phyloP scores from a whole-genome alignment of 768 basidiomycete genomes.

The Mycena pura region DNA sequence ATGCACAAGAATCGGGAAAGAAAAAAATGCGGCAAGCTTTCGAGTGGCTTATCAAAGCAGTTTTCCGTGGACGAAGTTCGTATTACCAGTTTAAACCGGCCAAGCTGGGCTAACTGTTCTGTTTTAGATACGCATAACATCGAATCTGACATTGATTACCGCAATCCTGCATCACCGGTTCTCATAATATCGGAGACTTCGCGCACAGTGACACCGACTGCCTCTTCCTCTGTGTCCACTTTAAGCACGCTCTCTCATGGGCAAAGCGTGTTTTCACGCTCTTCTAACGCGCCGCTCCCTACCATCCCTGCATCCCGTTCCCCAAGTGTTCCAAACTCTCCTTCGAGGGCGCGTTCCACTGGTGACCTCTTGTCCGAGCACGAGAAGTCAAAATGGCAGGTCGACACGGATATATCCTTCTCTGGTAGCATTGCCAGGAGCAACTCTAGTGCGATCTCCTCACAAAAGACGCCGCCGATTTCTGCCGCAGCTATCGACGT shows the following conservation, averaged over 20 bases:
- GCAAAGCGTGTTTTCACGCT: constrained; percentile 32
- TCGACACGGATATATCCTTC: constrained; percentile 21
- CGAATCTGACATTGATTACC: constrained; percentile 50
- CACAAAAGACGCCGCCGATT: constrained; percentile 16
- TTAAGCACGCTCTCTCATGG: constrained; percentile 38
- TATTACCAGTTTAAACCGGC: constrained; percentile 11
- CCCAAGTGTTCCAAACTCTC: constrained; percentile 49
- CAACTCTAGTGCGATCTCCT: constrained; percentile 20
- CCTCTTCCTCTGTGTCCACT: constrained; percentile 47
- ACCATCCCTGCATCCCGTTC: constrained; percentile 44
- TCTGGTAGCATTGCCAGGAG: constrained; percentile 14
- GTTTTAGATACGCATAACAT: constrained; percentile 37
- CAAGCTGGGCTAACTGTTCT: constrained; percentile 3
- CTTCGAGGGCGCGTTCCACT: constrained; percentile 62
- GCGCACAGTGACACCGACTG: constrained; percentile 59
- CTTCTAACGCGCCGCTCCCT: constrained; percentile 34
- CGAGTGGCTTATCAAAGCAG: constrained; percentile 73
- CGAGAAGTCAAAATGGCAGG: constrained; percentile 44
- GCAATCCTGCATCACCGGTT: constrained; percentile 79
- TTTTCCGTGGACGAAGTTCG: constrained; percentile 59
- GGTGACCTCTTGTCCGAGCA: constrained; percentile 52
- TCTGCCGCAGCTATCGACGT: constrained; percentile 24
- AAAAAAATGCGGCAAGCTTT: constrained; percentile 78
- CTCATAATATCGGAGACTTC: constrained; percentile 61
- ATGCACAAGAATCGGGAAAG: constrained; percentile 60